Base-by-base conservation (phyloP, 2,329 filamentous ascomycete genomes). In the Bipolaris bicolor region DNA sequence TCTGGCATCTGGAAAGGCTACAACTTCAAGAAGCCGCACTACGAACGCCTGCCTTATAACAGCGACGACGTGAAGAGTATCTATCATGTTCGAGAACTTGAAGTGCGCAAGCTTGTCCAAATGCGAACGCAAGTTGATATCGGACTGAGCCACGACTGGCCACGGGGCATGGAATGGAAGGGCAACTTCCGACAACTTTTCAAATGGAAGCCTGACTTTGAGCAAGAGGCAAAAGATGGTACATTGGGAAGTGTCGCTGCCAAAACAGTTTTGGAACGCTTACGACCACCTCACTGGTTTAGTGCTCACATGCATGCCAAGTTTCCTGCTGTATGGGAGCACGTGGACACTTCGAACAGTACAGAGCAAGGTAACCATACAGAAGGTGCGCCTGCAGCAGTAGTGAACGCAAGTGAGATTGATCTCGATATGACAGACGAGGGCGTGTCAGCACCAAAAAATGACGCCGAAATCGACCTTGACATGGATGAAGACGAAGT, bases 141-240 rank as follows among this genome's bases (percentile, higher is more conserved):
- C 43, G 92, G 93, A 2, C 78, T 99, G 51, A 97, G 93, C 66
- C 95, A 99, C 72, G 95, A 99, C 78, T 99, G 95, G 95, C 95
- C 95, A 0, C 86, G 88, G 48, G 88, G 84, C 0, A 86, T 98
- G 52, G 95, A 97, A 77, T 87, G 86, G 72, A 84, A 87, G 62
- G 95, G 95, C 5, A 83, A 98, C 71, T 79, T 83, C 45, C 78
- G 83, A 46, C 79, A 80, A 40, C 79, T 99, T 1, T 96, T 92
- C 73, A 81, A 78, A 29, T 84, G 82, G 72, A 98, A 98, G 79
- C 83, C 83, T 0, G 82, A 87, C 67, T 95, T 98, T 63, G 83
- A 86, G 63, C 78, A 85, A 48, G 95, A 99, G 74, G 92, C 92
- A 1, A 80, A 81, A 46, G 85, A 88, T 36, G 92, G 92, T 0